Evolutionary conservation across 169 alveolate species (phyloP).

Genomic region (Hammondia hammondi): DNA sequence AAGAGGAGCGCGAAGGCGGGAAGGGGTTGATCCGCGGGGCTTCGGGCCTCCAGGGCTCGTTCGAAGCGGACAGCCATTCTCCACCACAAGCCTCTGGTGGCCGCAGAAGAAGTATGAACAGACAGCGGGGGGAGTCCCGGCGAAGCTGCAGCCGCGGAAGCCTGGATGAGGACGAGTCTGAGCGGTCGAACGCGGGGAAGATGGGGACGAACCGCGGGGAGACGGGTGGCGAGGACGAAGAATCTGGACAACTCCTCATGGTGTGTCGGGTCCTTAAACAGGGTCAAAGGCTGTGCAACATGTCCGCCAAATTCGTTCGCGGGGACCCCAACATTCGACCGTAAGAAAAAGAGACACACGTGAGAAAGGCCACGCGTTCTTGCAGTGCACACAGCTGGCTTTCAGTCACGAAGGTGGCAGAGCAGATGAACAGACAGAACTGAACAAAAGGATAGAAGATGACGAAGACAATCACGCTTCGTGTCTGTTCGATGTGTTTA

Average conservation of each 20-base stretch:
- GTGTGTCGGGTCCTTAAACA: constrained; percentile 76
- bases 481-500: too few species aligned
- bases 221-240: neutral
- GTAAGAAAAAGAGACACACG: constrained; percentile 39
- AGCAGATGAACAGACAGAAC: too few species aligned
- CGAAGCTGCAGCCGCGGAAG: constrained; percentile 4
- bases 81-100: neutral
- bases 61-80: neutral
- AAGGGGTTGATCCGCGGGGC: constrained; percentile 21
- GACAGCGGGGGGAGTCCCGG: neutral
- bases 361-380: too few species aligned
- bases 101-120: neutral
- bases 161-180: neutral
- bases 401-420: too few species aligned
- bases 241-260: constrained; percentile 24
- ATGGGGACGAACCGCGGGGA: neutral
- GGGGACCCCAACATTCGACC: constrained; percentile 75
- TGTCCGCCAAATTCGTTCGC: constrained; percentile 72
- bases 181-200: neutral
- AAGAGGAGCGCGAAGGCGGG: neutral
- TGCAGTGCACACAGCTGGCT: too few species aligned
- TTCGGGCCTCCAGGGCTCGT: neutral
- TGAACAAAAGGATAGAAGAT: too few species aligned
- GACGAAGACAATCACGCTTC: too few species aligned
- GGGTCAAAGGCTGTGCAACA: constrained; percentile 79